Conservation (phyloP, 2,329 filamentous ascomycete genomes). For the Rhinocladiella mackenziei region DNA sequence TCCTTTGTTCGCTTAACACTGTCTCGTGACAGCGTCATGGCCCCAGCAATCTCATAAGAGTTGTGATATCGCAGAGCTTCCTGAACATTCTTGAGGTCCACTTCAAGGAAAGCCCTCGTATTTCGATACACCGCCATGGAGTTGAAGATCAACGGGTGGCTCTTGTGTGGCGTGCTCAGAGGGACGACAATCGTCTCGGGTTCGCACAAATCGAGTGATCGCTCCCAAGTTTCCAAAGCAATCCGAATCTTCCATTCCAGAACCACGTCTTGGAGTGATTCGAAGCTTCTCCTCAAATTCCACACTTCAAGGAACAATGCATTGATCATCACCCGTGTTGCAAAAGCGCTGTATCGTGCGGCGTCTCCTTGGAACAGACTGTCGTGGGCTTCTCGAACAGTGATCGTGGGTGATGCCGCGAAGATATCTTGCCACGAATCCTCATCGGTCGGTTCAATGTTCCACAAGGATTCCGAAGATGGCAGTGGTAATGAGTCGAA, state of each 20-base stretch:
- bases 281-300: conserved; percentile 98
- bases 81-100: conserved; percentile 92
- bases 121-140: conserved; percentile 96
- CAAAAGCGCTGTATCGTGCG: conserved; percentile 91
- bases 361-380: conserved; percentile 91
- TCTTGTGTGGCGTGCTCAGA: conserved; percentile 89
- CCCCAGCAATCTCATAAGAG: conserved; percentile 90
- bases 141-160: conserved; percentile 95
- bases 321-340: conserved; percentile 97
- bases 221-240: conserved; percentile 98
- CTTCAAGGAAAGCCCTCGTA: conserved; percentile 83
- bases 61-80: conserved; percentile 96
- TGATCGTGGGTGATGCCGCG: conserved; percentile 66
- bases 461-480: conserved; percentile 92
- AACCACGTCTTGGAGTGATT: conserved; percentile 92
- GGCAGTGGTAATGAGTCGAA: conserved; percentile 91
- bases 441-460: conserved; percentile 73
- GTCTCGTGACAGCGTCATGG: conserved; percentile 91
- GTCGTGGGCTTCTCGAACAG: conserved; percentile 91
- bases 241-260: conserved; percentile 97
- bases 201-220: conserved; percentile 88
- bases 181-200: conserved; percentile 84
- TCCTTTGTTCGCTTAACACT: conserved; percentile 91
- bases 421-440: conserved; percentile 78
- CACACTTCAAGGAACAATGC: conserved; percentile 96